Evolutionary conservation across 2,329 filamentous ascomycete species (phyloP), one percentile per base, ranked within the genome.

Genomic region (Diaporthe helianthi): DNA sequence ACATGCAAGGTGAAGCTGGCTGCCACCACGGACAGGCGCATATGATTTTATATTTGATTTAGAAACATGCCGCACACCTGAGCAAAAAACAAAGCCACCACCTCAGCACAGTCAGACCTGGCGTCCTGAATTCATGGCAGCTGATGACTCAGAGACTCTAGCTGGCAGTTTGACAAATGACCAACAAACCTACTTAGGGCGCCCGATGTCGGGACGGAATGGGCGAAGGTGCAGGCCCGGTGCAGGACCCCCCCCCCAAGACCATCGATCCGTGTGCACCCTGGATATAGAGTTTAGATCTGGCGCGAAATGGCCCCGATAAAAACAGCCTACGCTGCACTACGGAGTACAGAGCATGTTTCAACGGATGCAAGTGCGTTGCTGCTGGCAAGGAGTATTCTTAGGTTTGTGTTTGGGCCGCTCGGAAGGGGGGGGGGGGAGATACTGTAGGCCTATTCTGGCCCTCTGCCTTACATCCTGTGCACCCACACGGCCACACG

Each of bases 121-220:
- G n/a, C n/a, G n/a, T n/a, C n/a, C n/a, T 49, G 58, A 4, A 6
- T 22, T 4, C 36, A 49, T 17, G 29, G 44, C 44, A 36, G 58
- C 44, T 49, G 58, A 63, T 63, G 58, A 63, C 58, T 63, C 58
- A 63, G 58, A 63, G 58, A 63, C 58, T 33, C n/a, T n/a, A n/a
- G n/a, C n/a, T n/a, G n/a, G 4, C 17, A 3, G 36, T 19, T n/a
- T 49, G 58, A 63, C 44, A 49, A 63, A 49, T 63, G 26, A 47
- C 58, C 54, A 60, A 13, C 17, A 38, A 38, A 22, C 17, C n/a
- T 26, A 15, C 36, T n/a, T n/a, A n/a, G n/a, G 4, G 7, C n/a
- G 31, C 44, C 58, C 58, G 58, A 63, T 63, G 58, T 63, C 58
- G 58, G 58, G 58, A 63, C 58, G 24, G n/a, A 29, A 51, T 19